Conservation (phyloP, 2,329 filamentous ascomycete species). For the Scedosporium aurantiacum region DNA sequence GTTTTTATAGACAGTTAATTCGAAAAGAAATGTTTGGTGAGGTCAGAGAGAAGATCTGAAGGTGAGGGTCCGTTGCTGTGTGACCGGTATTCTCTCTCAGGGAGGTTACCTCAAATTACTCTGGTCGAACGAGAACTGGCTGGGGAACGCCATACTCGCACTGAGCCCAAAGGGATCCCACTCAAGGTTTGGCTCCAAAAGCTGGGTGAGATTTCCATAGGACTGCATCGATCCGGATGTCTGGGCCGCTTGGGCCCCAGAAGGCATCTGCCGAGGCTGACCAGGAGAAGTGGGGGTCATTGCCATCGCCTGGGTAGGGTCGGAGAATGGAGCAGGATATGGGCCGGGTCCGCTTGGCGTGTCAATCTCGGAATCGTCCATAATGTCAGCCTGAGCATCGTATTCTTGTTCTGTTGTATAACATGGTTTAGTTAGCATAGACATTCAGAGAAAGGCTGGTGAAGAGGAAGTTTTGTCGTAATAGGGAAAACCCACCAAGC, state of each 20-base stretch:
- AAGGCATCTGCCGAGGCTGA: conserved; percentile 24
- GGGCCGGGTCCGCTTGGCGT: conserved; percentile 53
- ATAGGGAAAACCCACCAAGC: conserved; percentile 67
- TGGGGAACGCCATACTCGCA: conserved; percentile 90
- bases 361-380: conserved; percentile 70
- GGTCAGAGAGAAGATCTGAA: no score
- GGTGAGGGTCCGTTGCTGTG: no score
- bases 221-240: conserved; percentile 18
- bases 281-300: conserved; percentile 29
- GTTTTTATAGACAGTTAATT: neutral
- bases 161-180: conserved; percentile 89
- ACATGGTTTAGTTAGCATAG: neutral
- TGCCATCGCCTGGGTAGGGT: conserved; percentile 30
- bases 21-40: neutral
- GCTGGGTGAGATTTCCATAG: conserved; percentile 55
- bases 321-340: conserved; percentile 48
- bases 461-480: conserved; percentile 39
- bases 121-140: conserved; percentile 64
- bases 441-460: neutral
- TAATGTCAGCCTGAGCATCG: conserved; percentile 78
- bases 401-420: conserved; percentile 78
- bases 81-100: neutral
- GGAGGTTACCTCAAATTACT: conserved; percentile 35
- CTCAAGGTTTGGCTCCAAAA: conserved; percentile 72
- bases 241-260: conserved; percentile 23